phyloP scores from a whole-genome alignment of 78 protist species.

The Protostelium mycophagum region DNA sequence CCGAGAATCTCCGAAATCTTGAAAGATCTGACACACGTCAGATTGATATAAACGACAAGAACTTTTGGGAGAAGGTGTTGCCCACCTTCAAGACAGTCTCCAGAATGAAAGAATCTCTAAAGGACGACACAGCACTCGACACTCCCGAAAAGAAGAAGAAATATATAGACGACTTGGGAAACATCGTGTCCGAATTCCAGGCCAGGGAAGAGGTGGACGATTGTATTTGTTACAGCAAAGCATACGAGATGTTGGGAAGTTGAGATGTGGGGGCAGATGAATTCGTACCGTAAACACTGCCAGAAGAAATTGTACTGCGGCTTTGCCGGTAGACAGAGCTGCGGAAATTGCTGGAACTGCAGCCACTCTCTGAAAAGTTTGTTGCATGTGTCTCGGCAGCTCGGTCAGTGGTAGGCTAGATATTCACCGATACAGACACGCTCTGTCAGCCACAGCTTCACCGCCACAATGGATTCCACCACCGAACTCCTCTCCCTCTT shows the following conservation, averaged over 20 bases:
- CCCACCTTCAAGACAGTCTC: conserved; percentile 59
- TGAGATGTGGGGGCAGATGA: too few relatives aligned
- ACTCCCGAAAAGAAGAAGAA: neutral
- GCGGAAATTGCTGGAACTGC: too few relatives aligned
- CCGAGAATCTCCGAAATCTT: neutral
- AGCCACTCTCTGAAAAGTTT: neutral
- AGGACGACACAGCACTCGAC: neutral
- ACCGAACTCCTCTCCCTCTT: neutral
- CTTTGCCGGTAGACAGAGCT: too few relatives aligned
- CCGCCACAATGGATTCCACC: neutral
- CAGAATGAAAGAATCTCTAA: conserved; percentile 35
- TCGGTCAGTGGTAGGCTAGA: too few relatives aligned
- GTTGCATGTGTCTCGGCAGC: too few relatives aligned
- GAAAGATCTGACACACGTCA: neutral
- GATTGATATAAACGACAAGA: conserved; percentile 63
- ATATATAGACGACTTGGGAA: conserved; percentile 3
- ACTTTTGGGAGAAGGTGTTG: conserved; percentile 77
- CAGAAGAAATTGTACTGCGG: too few relatives aligned
- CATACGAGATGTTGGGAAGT: too few relatives aligned
- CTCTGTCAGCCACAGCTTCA: neutral
- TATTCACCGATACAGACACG: too few relatives aligned
- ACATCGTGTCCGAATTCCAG: neutral
- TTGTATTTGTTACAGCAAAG: too few relatives aligned
- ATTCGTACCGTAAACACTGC: too few relatives aligned
- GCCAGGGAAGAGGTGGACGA: neutral